Evolutionary conservation across 2,329 filamentous ascomycete genomes (phyloP).

Genomic region (Paraphaeosphaeria minitans): DNA sequence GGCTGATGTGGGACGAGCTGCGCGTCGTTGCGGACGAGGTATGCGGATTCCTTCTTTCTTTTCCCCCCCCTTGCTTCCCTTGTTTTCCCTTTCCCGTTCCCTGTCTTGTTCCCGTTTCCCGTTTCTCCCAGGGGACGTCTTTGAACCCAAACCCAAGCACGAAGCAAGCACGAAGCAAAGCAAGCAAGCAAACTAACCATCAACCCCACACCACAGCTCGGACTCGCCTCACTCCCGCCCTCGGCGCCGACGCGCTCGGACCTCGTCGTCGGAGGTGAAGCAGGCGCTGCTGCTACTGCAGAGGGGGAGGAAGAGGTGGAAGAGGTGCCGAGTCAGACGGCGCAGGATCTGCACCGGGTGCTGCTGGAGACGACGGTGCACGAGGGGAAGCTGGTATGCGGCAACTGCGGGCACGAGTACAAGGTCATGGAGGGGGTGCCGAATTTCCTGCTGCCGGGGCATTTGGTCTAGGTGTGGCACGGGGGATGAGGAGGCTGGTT

Average conservation of each 20-base stretch:
- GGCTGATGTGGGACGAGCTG: constrained; percentile 87
- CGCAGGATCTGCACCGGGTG: constrained; percentile 79
- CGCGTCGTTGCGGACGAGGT: constrained; percentile 78
- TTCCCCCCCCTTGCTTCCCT: no score
- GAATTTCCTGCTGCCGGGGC: constrained; percentile 92
- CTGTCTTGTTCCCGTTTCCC: no score
- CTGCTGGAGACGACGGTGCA: constrained; percentile 88
- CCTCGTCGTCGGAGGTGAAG: constrained; percentile 27
- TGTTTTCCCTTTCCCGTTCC: no score
- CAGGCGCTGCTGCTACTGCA: constrained; percentile 30
- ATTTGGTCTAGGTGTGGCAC: constrained; percentile 67
- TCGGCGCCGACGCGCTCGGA: constrained; percentile 40
- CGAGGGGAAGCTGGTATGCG: constrained; percentile 88
- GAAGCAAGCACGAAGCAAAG: no score
- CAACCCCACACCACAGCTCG: constrained; percentile 63
- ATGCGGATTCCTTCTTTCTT: not conserved
- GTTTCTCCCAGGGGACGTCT: no score
- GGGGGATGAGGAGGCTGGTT: not conserved
- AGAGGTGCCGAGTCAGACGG: constrained; percentile 66
- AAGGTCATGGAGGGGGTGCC: constrained; percentile 93
- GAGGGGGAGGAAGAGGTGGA: constrained; percentile 62
- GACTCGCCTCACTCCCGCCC: constrained; percentile 72
- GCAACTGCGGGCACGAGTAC: constrained; percentile 91
- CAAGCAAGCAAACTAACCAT: not conserved
- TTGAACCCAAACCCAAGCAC: no score